Base-by-base conservation (phyloP, 164 flowering plant species). In the Amborella trichopoda region DNA sequence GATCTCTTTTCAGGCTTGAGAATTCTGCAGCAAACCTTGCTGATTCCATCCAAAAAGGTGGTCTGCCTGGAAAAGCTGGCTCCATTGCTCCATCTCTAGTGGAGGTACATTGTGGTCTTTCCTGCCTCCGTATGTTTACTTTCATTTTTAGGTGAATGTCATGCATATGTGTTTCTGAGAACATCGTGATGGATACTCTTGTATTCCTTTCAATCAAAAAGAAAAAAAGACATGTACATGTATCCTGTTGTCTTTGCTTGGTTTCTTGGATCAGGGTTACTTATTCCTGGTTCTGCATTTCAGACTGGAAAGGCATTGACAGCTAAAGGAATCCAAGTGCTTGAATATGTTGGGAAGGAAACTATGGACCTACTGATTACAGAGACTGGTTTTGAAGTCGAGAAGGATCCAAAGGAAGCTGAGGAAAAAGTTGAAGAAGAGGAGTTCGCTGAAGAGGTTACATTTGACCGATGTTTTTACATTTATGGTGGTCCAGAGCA, bases 401-500 rank as follows among this genome's bases (percentile, higher is more conserved):
- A 88, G 26, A 81, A 76, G 55, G 64, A 64, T 42, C 36, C 62
- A 1, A 53, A 57, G 28, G 65, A 54, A 49, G 49, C 50, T 54
- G 83, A 64, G 23, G 38, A 46, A 28, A 55, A 59, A 54, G 42
- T 36, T 16, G 65, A 68, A 24, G 96, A 78, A 28, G 95, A 85
- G 50, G 94, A 80, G 49, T 63, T 76, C 26, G 57, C 52, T 56
- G 99, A 88, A 66, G 95, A 88, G 57, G 76, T 83, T 43, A 69
- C 85, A 52, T 93, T 93, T 70, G 95, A 93, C 59, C 61, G 97
- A 32, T 88, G 93, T 72, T 88, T 93, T 68, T 93, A 93, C 57
- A 93, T 93, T 44, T 93, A 89, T 70, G 99, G 99, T 41, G 97
- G 99, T 50, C 97, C 99, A 40, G 95, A 93, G 55, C 95, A 81